Base-by-base conservation (phyloP, 768 basidiomycete genomes). In the Boletus rubroflammeus region DNA sequence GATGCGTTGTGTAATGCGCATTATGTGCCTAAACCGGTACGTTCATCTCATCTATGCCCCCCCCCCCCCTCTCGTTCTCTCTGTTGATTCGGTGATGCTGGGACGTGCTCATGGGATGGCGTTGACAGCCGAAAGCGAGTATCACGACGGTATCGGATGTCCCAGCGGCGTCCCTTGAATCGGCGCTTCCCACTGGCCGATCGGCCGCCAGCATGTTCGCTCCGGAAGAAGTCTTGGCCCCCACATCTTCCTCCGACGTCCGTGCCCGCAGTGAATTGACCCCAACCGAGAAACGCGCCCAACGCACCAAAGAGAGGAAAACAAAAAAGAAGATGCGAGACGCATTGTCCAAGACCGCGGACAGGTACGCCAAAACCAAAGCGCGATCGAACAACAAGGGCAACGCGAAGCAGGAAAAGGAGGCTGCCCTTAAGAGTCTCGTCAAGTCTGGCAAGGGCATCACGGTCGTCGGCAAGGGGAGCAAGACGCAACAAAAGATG, bases 1-100 rank as follows among this genome's bases (percentile, higher is more conserved):
- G 97, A 98, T 72, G 93, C 96, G 19, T 75, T 98, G 34, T 91
- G 90, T 68, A 98, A 98, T 66, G 86, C 94, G 2, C 92, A 98
- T 69, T 98, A 93, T 68, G 88, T 91, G 15, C 97, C 96, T 1
- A 98, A 98, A 70, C 84, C 85, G 68, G 96, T 96, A 57, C 50
- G 84, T 77, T 14, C 23, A 5, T 8, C 7, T 14, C 19, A 10
- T 13, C 35, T 19, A 19, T 38, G 10, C 6, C 14, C 6, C 1
- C n/a, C 9, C 6, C 1, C 3, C 17, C 11, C 45, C 34, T 46
- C 50, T 54, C 25, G 13, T 25, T 23, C 8, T 47, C 32, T 47
- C 9, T n/a, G 14, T 21, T 32, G 3, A 7, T 9, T 31, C 6
- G 45, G 19, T 9, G 14, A 23, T 7, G 39, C n/a, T 17, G 15